Conservation (phyloP, 2,329 filamentous ascomycete genomes). For the Colletotrichum theobromicola region DNA sequence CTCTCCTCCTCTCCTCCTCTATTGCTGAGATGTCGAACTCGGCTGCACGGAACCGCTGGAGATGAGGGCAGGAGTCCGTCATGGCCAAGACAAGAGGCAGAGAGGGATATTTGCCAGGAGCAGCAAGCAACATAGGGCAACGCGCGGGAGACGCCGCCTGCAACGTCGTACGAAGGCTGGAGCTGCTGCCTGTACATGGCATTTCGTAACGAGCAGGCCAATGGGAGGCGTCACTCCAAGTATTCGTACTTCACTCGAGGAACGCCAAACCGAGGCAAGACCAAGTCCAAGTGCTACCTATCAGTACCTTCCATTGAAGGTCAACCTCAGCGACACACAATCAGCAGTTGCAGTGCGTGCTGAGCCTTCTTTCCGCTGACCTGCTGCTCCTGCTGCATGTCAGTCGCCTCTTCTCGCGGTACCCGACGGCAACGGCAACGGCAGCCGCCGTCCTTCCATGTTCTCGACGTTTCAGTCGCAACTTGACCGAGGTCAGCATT, state of each 20-base stretch:
- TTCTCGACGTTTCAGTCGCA: not conserved
- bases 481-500: not conserved
- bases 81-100: not conserved
- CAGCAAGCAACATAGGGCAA: not conserved
- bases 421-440: not conserved
- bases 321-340: not conserved
- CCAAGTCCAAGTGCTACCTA: not conserved
- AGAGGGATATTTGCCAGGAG: not conserved
- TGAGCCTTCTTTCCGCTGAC: not conserved
- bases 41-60: not conserved
- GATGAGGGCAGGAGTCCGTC: not conserved
- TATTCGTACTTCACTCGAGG: not conserved
- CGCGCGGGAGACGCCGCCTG: conserved; percentile 5
- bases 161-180: conserved; percentile 13
- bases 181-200: not conserved
- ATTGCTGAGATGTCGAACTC: not conserved
- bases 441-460: not conserved
- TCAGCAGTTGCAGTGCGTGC: not conserved
- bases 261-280: not conserved
- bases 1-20: too few relatives aligned
- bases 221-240: not conserved
- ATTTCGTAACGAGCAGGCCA: not conserved
- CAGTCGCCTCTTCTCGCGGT: not conserved
- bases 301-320: not conserved
- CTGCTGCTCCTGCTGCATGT: not conserved